Base-by-base conservation (phyloP, 805 yeast genomes). In the Saccharomyces jurei region DNA sequence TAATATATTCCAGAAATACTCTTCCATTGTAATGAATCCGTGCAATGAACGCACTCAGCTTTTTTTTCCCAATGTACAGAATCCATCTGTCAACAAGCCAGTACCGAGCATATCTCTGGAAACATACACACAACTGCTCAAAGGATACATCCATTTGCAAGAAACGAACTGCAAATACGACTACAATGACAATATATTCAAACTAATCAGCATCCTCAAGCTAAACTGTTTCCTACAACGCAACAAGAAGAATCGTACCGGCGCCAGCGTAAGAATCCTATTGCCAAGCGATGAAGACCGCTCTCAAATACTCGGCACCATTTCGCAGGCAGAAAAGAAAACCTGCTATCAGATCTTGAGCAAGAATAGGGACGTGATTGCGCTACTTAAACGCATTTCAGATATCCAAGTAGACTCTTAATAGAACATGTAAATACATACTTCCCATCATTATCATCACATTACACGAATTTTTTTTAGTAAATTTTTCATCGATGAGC, bases 191-290 rank as follows among this genome's bases (percentile, higher is more conserved):
- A 59, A 59, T 21, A 57, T 66, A 14, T 44, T 66, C 8, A 56
- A 58, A 30, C 56, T 68, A 10, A 58, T 68, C 4, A 63, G 67
- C 27, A 59, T 67, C 61, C 55, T 67, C 10, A 64, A 61, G 31
- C 62, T 55, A 14, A 60, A 64, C 50, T 66, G 68, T 41, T 41
- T 60, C 2, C n/a, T 64, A 9, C 41, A 54, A 13, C 21, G 29
- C 10, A 11, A 54, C 22, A 31, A n/a, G 22, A 29, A 48, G 47
- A 27, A 11, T 17, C 30, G 17, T 11, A 6, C 41, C 10, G 21
- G 22, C 2, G 41, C 29, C 11, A 41, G 48, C 26, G 61, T 63
- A 30, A 55, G 62, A 50, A 52, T 60, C 14, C 17, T 60, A 41
- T 46, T 64, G 25, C 58, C 60, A 31, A 49, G 51, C 8, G 57